Percentiles rank a stretch among this genome's conserved stretches.
phyloP scores from a whole-genome alignment of 2,329 filamentous ascomycete species.

The Parastagonospora avenae region DNA sequence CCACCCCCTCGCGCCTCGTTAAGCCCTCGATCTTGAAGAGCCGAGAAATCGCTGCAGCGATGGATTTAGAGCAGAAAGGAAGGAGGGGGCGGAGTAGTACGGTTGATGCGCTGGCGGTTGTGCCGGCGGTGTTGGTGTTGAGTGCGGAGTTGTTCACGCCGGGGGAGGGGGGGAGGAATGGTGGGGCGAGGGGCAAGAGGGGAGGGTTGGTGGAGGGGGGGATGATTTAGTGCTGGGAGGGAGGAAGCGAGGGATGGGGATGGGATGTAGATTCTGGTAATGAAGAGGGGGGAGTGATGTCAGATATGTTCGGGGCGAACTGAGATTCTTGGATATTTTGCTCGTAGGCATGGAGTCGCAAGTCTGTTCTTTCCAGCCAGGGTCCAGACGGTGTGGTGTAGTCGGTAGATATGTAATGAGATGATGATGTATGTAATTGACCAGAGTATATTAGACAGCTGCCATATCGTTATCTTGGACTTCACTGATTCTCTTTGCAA shows the following conservation, averaged over 20 bases:
- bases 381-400: no score
- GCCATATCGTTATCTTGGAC: no score
- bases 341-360: no score
- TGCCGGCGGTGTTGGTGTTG: slow-evolving; percentile 42
- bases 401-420: no score
- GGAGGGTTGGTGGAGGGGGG: slow-evolving; percentile 31
- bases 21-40: slow-evolving; percentile 26
- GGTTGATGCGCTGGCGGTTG: slow-evolving; percentile 42
- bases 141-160: slow-evolving; percentile 45
- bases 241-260: background rate
- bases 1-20: slow-evolving; percentile 13
- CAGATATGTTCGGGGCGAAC: no score
- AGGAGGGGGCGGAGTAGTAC: slow-evolving; percentile 29
- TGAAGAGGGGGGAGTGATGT: no score
- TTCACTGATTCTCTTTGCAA: no score
- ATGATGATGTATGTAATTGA: no score
- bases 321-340: no score
- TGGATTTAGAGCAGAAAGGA: slow-evolving; percentile 28
- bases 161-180: slow-evolving; percentile 6
- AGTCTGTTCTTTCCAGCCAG: no score
- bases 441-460: no score
- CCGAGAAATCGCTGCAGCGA: slow-evolving; percentile 27
- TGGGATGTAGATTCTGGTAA: no score
- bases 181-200: slow-evolving; percentile 22
- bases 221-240: slow-evolving; percentile 19